Evolutionary conservation across 2,329 filamentous ascomycete species (phyloP).

Genomic region (Colletotrichum limetticola): DNA sequence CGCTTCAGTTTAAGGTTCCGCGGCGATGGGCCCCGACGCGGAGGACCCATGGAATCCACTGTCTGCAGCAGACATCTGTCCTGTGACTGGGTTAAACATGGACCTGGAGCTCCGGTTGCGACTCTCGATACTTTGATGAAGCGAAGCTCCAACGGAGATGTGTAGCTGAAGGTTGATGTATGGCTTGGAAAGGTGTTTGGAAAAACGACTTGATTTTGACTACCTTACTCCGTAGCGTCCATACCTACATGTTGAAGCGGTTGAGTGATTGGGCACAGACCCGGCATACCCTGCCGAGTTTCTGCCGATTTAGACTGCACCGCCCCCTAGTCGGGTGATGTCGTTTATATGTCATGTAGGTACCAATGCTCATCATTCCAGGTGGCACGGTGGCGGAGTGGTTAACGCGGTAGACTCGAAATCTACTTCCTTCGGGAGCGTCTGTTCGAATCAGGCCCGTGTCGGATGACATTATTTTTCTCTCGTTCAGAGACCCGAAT

Average conservation of each 20-base stretch:
- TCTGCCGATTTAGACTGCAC: background rate
- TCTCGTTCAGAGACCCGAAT: no score
- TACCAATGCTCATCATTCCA: fast-evolving
- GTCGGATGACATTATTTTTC: no score
- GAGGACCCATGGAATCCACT: background rate
- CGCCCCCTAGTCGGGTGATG: no score
- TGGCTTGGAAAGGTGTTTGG: background rate
- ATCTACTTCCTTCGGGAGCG: no score
- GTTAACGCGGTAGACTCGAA: no score
- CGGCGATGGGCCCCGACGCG: background rate
- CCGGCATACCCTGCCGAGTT: background rate
- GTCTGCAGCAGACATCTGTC: background rate
- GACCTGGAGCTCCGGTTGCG: background rate
- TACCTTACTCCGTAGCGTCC: background rate
- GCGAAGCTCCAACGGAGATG: no score
- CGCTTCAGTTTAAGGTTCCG: constrained; percentile 1
- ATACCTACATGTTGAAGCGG: background rate
- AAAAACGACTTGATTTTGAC: background rate
- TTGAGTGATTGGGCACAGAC: background rate
- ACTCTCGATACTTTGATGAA: background rate
- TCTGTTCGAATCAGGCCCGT: no score
- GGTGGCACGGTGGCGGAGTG: no score
- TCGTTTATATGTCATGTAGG: no score
- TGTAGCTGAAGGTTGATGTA: background rate
- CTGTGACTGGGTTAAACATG: background rate